A percentile compares a stretch with the other conserved stretches of the same genome.
These are phyloP conservation scores for Colletotrichum caudatum DNA, from an alignment of 2,329 filamentous ascomycete species.

Conservation along the genomic window DNA sequence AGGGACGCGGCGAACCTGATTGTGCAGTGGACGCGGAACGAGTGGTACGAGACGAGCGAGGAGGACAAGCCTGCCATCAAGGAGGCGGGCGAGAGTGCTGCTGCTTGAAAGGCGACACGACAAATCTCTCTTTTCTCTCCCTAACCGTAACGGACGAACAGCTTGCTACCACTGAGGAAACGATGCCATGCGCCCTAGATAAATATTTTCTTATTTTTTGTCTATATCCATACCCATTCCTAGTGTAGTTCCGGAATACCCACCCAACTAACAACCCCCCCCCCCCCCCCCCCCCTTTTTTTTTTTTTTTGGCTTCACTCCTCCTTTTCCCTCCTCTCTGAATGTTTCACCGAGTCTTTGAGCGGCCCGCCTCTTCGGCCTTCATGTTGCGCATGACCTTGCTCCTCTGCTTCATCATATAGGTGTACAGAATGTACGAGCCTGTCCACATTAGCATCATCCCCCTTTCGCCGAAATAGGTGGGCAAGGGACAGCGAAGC, in stretches of 20 bases:
- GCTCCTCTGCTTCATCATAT: conserved; percentile 92
- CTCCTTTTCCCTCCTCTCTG: background rate
- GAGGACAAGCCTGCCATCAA: conserved; percentile 48
- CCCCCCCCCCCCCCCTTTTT: too few relatives aligned
- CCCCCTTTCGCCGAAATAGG: background rate
- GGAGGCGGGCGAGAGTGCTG: conserved; percentile 34
- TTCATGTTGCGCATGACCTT: conserved; percentile 79
- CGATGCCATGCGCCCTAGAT: conserved; percentile 17
- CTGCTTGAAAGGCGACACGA: conserved; percentile 20
- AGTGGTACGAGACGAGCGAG: conserved; percentile 73
- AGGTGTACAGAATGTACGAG: conserved; percentile 86
- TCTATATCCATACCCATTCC: conserved; percentile 36
- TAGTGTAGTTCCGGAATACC: conserved; percentile 26
- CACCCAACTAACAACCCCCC: too few relatives aligned
- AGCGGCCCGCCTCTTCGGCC: conserved; percentile 50
- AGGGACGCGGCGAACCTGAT: conserved; percentile 75
- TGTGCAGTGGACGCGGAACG: conserved; percentile 71
- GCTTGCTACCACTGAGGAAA: conserved; percentile 12
- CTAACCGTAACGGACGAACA: conserved; percentile 5
- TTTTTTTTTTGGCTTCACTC: background rate
- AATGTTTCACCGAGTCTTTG: conserved; percentile 29
- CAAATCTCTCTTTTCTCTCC: background rate
- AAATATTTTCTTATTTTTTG: conserved; percentile 23
- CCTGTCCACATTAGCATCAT: conserved; percentile 54
- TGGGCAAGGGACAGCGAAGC: conserved; percentile 48